Conservation (phyloP, 495 filamentous ascomycete species). For the Aspergillus incahuasiensis region DNA sequence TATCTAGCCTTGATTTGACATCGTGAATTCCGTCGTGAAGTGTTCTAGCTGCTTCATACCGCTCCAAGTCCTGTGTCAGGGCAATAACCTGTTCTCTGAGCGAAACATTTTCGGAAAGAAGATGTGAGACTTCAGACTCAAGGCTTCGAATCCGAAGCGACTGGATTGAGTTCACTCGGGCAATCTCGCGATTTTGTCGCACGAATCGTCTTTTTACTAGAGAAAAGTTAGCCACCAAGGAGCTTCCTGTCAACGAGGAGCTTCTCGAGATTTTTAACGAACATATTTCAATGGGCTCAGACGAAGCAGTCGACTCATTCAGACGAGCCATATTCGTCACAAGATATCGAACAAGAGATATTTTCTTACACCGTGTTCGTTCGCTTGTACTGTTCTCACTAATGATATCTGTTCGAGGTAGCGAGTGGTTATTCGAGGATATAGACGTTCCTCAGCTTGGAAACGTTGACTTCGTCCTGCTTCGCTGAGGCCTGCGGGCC, state of each 20-base stretch:
- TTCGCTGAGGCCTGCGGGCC: not conserved
- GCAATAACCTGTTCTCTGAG: constrained; percentile 74
- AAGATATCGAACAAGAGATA: not conserved
- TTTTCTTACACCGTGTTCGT: not conserved
- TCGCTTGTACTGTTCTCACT: not conserved
- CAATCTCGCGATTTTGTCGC: constrained; percentile 92
- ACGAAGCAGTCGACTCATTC: constrained; percentile 68
- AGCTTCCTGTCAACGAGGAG: not conserved
- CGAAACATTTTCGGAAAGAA: constrained; percentile 82
- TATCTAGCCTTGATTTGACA: constrained; percentile 65
- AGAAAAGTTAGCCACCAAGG: constrained; percentile 7
- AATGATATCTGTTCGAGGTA: too few species aligned
- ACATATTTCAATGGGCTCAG: constrained; percentile 79
- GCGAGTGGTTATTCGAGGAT: not conserved
- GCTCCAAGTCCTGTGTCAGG: constrained; percentile 63
- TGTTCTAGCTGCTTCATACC: constrained; percentile 36
- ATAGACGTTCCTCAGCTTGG: not conserved
- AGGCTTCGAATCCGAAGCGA: constrained; percentile 82
- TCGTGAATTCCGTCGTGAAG: constrained; percentile 53
- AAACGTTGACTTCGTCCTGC: not conserved
- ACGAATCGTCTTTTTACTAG: constrained; percentile 82
- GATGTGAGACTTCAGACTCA: constrained; percentile 75
- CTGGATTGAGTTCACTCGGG: constrained; percentile 83
- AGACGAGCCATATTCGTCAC: constrained; percentile 66
- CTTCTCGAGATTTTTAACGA: constrained; percentile 33